Base-by-base conservation (phyloP, 805 yeast species). In the Ascoidea asiatica region DNA sequence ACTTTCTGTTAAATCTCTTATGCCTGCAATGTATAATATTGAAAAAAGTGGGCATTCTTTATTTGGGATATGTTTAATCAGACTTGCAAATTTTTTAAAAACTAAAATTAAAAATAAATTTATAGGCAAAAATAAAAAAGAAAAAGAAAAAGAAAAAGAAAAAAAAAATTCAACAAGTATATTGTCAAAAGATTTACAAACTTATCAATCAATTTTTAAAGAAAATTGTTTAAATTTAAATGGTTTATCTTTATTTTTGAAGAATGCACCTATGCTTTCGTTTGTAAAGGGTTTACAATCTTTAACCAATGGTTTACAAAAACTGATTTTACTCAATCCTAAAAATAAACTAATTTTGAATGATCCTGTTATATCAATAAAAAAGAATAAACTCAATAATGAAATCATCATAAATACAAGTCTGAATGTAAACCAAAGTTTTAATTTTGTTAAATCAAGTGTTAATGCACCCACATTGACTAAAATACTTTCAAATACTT, bases 391-490 rank as follows among this genome's bases (percentile, higher is more conserved):
- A 17, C 8, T 15, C 19, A 11, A 22, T 6, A 40, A 40, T 19
- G 21, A 40, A 40, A 40, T 40, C 5, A 40, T 40, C 19, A 19
- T 21, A 5, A 20, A 40, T 29, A 21, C n/a, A 37, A 35, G 13
- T 19, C 6, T 7, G 18, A n/a, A n/a, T 36, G 17, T 18, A 46
- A 8, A 13, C 42, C 19, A 45, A 36, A 42, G 46, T 33, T 74
- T 67, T 52, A 79, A 80, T 56, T 79, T 77, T 59, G 60, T 84
- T 39, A 65, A 85, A 47, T 64, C 80, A 5, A 79, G 88, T 0
- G 67, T 79, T 29, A 71, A 70, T 45, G 67, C 78, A 1, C 55
- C 64, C 13, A 52, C 54, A 1, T 55, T 79, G 21, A 52, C 70
- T 13, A 44, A 58, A 5, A 38, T 70, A n/a, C 23, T 72, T 13